Percentiles rank a stretch among this genome's conserved stretches.
These are phyloP conservation scores for Kentomonas sorsogonicus DNA, from an alignment of 208 protist species.

Conservation along the genomic window DNA sequence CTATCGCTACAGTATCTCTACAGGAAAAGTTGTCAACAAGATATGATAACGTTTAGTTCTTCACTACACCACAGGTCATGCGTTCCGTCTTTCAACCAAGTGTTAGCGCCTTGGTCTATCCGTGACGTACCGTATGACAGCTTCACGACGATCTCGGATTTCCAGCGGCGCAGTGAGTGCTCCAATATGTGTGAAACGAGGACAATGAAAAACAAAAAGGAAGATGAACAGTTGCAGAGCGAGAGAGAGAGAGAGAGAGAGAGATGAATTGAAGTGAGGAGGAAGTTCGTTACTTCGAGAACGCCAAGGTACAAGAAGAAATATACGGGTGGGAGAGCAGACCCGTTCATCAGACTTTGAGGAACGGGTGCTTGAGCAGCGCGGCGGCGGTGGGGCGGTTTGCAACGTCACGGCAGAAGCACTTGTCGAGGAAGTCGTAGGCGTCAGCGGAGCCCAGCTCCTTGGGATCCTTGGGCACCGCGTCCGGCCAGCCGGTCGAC, in stretches of 20 bases:
- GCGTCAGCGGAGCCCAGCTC: constrained; percentile 71
- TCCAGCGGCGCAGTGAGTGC: too few species aligned
- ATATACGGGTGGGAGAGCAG: neutral
- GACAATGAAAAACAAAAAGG: constrained; percentile 3
- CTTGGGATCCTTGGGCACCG: constrained; percentile 68
- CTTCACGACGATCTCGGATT: too few species aligned
- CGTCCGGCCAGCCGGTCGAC: constrained; percentile 87
- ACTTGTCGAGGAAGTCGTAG: constrained; percentile 84
- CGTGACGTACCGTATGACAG: too few species aligned
- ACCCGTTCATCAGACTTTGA: constrained; percentile 36
- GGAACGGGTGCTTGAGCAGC: constrained; percentile 78
- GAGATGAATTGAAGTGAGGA: neutral
- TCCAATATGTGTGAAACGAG: constrained; percentile 8
- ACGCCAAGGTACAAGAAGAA: neutral
- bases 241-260: neutral
- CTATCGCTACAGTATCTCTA: too few species aligned
- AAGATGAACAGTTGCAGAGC: neutral
- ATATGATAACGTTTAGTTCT: neutral
- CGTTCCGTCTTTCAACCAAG: too few species aligned
- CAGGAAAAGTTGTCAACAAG: neutral
- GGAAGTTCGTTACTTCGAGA: too few species aligned
- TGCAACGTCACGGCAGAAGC: constrained; percentile 77
- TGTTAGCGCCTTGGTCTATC: too few species aligned
- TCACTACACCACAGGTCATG: neutral
- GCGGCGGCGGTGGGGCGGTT: constrained; percentile 56